Evolutionary conservation across 2,329 filamentous ascomycete genomes (phyloP).

Genomic region (Neopestalotiopsis sp.): DNA sequence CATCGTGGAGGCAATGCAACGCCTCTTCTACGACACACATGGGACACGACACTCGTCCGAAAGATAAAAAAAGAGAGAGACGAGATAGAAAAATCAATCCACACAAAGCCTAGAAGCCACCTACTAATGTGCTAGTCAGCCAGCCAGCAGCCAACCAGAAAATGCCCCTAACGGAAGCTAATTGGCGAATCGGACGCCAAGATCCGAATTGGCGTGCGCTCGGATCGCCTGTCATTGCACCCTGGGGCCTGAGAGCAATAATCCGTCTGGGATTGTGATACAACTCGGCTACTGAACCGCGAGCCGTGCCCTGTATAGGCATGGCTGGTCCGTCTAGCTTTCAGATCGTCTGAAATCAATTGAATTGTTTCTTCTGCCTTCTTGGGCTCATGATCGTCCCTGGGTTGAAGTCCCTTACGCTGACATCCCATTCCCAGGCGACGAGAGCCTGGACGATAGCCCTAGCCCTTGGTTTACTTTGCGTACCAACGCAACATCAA

Average conservation of each 20-base stretch:
- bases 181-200: slow-evolving; percentile 1
- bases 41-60: background rate
- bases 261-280: background rate
- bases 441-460: background rate
- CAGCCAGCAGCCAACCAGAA: background rate
- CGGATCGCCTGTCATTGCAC: slow-evolving; percentile 1
- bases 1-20: background rate
- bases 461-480: too few species aligned
- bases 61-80: background rate
- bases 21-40: background rate
- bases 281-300: background rate
- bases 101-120: too few species aligned
- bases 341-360: background rate
- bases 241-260: background rate
- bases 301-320: background rate
- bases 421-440: background rate
- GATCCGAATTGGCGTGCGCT: slow-evolving; percentile 3
- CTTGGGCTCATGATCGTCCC: slow-evolving; percentile 1
- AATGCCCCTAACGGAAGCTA: background rate
- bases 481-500: too few species aligned
- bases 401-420: background rate
- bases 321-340: background rate
- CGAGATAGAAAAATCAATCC: too few species aligned
- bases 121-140: too few species aligned
- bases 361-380: background rate